Conservation (phyloP, 1,284 basidiomycete genomes). For the Melampsora larici-populina region DNA sequence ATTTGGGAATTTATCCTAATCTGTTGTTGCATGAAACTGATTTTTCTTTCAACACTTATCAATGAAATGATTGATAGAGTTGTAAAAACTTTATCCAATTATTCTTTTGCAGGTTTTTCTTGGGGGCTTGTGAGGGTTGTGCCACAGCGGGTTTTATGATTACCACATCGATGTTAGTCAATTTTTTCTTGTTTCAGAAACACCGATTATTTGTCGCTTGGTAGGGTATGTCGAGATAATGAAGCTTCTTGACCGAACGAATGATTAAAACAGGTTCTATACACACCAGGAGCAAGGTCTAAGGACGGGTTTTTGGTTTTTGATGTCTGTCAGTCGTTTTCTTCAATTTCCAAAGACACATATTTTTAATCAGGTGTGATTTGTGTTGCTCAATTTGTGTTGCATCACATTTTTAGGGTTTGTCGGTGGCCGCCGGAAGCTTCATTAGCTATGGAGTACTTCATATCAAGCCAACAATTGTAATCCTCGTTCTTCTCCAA, state of each 20-base stretch:
- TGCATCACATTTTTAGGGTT: neutral
- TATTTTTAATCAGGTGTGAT: neutral
- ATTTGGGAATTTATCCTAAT: neutral
- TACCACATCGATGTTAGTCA: conserved; percentile 1
- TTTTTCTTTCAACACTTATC: neutral
- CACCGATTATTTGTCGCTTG: neutral
- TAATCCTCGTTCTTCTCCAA: neutral
- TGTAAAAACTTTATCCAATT: conserved; percentile 14
- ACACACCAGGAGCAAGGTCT: conserved; percentile 2
- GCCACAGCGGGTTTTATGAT: neutral
- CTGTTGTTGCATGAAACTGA: neutral
- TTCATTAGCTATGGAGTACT: neutral
- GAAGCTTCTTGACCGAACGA: neutral
- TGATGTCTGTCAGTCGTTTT: conserved; percentile 1
- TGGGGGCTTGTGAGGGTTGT: neutral
- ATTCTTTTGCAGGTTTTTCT: neutral
- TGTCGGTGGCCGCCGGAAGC: neutral
- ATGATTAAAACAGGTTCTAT: neutral
- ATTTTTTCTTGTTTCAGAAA: neutral
- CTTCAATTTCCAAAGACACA: neutral
- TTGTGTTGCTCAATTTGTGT: neutral
- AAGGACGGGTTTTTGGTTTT: neutral
- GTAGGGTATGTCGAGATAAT: neutral
- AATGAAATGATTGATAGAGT: neutral
- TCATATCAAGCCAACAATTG: neutral